Base-by-base conservation (phyloP, 2,329 filamentous ascomycete species). In the Xylariaceae sp. region DNA sequence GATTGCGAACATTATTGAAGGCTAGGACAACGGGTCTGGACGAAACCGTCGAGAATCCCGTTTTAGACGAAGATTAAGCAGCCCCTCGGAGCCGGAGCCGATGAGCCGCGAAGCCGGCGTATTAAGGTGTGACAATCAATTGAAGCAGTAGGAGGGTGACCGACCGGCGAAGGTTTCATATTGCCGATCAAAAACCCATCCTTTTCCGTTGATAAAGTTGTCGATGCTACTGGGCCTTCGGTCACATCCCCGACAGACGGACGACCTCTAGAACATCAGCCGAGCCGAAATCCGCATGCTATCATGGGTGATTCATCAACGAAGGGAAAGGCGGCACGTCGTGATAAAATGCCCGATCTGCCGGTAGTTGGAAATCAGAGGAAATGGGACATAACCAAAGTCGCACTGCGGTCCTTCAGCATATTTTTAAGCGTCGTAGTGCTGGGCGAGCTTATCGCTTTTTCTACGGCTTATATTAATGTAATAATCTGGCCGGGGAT, bases 311-410 rank as follows among this genome's bases (percentile, higher is more conserved):
- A 40, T 29, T 26, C 13, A 21, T 33, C 7, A 35, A 55, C 26
- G 26, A 53, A 33, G 29, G 23, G 20, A 6, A 35, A 39, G 48
- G 6, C 4, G 11, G n/a, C 10, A 16, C n/a, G 18, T 8, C 46
- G 37, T 10, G 32, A 51, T 7, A 27, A 43, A 11, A 33, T 57
- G 32, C 61, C 61, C 18, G 54, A 51, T 3, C 23, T 63, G 21
- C 59, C 61, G 1, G 41, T 56, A 6, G n/a, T 60, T 24, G 50
- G 54, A 13, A 55, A 51, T 27, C 58, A 63, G 50, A 42, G 18
- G 29, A 58, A 46, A 53, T 68, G 65, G 64, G 56, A 65, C 32
- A 44, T 62, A 35, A 44, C 55, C 48, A 66, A 64, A 50, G 48
- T 68, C 18, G 35, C 65, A 20, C 21, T 64, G 7, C 64, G 66